Percentiles rank a stretch among this genome's conserved stretches.
Evolutionary conservation across 176 grass and related monocot species (phyloP).

Genomic region (Ensete ventricosum): DNA sequence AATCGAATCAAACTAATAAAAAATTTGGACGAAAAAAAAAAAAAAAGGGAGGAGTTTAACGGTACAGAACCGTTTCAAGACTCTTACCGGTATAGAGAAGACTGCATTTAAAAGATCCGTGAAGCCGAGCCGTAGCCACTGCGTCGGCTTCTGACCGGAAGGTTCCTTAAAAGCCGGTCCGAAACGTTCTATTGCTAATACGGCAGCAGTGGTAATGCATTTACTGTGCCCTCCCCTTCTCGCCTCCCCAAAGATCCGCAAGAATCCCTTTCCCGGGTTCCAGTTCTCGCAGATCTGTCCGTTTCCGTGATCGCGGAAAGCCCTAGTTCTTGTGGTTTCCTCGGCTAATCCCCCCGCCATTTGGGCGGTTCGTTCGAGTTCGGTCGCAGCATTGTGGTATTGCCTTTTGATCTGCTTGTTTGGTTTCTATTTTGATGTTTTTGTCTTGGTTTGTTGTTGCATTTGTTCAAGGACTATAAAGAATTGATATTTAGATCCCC

Average conservation of each 20-base stretch:
- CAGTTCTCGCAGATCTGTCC: not conserved
- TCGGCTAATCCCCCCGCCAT: not conserved
- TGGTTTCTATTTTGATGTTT: not conserved
- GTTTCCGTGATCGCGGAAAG: not conserved
- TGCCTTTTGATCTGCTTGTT: not conserved
- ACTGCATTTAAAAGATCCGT: not conserved
- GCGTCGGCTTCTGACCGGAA: not conserved
- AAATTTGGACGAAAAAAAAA: too few species aligned
- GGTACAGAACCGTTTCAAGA: too few species aligned
- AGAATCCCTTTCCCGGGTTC: too few species aligned
- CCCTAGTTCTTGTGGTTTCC: not conserved
- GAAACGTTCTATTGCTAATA: not conserved
- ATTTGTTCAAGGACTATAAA: not conserved
- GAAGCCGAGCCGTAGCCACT: not conserved
- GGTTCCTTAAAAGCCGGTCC: slow-evolving; percentile 11
- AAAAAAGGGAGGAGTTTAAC: too few species aligned
- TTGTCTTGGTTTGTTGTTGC: not conserved
- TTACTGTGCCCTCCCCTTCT: not conserved
- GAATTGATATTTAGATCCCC: not conserved
- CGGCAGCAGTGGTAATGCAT: not conserved
- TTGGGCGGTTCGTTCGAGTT: not conserved
- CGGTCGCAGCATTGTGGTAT: not conserved
- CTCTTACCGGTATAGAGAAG: too few species aligned
- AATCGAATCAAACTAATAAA: too few species aligned
- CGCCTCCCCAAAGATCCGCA: not conserved